A percentile compares a stretch with the other conserved stretches of the same genome.
Evolutionary conservation across 2,329 filamentous ascomycete genomes (phyloP).

Genomic region (Passalora sequoiae): DNA sequence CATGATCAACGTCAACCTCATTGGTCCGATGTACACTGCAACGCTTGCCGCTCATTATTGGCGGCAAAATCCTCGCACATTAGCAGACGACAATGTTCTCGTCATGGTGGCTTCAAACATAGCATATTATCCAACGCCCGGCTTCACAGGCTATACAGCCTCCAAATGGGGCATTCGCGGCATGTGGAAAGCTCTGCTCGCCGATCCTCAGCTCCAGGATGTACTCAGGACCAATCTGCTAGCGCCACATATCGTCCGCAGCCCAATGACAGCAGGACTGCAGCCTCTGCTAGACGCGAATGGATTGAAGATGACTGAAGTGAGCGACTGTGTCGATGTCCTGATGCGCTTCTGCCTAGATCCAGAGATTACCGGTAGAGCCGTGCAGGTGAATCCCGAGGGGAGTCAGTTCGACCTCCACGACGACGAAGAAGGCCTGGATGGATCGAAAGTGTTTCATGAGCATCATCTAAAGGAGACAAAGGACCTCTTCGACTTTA

Average conservation of each 20-base stretch:
- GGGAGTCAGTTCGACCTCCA: slow-evolving; percentile 8
- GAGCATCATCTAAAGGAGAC: slow-evolving; percentile 9
- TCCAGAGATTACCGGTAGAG: slow-evolving; percentile 6
- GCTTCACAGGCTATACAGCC: slow-evolving; percentile 8
- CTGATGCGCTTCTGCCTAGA: slow-evolving; percentile 12
- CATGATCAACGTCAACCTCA: slow-evolving; percentile 14
- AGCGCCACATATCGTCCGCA: slow-evolving; percentile 11
- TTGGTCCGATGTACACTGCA: slow-evolving; percentile 9
- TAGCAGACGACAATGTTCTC: slow-evolving; percentile 3
- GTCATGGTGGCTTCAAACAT: slow-evolving; percentile 10
- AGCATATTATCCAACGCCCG: slow-evolving; percentile 7
- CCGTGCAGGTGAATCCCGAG: slow-evolving; percentile 12
- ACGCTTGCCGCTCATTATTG: slow-evolving; percentile 12
- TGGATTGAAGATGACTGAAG: slow-evolving; percentile 7
- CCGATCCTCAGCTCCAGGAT: not conserved
- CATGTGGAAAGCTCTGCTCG: slow-evolving; percentile 8
- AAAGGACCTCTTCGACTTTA: slow-evolving; percentile 9
- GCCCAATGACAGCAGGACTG: slow-evolving; percentile 10
- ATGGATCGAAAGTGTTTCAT: slow-evolving; percentile 7
- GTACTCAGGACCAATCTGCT: slow-evolving; percentile 9
- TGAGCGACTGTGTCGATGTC: slow-evolving; percentile 8
- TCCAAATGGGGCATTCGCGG: slow-evolving; percentile 11
- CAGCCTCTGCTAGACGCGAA: slow-evolving; percentile 12
- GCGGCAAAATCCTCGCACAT: not conserved
- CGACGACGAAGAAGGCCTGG: slow-evolving; percentile 8